These are phyloP conservation scores for Pleurozium schreberi DNA, from an alignment of 225 moss, liverwort and hornwort genomes.

Conservation along the genomic window DNA sequence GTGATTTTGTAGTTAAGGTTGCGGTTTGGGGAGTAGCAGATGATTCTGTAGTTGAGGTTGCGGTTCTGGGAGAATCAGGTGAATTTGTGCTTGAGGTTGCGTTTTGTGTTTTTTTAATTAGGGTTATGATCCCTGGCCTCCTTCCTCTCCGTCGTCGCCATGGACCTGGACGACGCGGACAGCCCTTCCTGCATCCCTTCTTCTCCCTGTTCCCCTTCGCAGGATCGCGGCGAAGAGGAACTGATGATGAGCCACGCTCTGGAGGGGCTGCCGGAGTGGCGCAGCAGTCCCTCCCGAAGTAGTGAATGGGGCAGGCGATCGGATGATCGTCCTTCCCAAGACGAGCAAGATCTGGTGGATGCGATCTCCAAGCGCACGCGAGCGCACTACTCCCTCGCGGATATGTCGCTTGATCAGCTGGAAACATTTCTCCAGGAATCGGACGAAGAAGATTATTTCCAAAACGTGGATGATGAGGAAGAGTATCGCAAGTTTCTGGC, in stretches of 20 bases:
- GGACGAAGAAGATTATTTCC: slow-evolving; percentile 92
- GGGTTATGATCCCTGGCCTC: background rate
- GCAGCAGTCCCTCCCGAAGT: slow-evolving; percentile 2
- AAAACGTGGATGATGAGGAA: slow-evolving; percentile 86
- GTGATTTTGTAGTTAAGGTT: background rate
- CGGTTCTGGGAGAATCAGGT: background rate
- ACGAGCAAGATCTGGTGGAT: slow-evolving; percentile 38
- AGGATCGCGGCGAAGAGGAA: slow-evolving; percentile 30
- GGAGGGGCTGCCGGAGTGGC: slow-evolving; percentile 35
- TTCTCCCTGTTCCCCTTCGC: background rate
- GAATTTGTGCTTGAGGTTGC: background rate
- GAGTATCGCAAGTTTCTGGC: slow-evolving; percentile 90
- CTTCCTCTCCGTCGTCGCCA: background rate
- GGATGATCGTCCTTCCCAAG: slow-evolving; percentile 23
- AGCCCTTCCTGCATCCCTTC: background rate
- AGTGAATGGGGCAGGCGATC: slow-evolving; percentile 12
- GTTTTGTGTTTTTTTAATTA: background rate
- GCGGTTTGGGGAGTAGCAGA: background rate
- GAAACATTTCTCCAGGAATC: slow-evolving; percentile 97
- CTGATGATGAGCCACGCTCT: slow-evolving; percentile 35
- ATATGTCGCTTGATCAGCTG: slow-evolving; percentile 95
- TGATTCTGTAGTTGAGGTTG: background rate
- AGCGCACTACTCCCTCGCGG: slow-evolving; percentile 81
- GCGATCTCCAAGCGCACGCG: slow-evolving; percentile 93
- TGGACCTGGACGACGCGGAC: slow-evolving; percentile 43